Conservation (phyloP, 1,139 yeast genomes). For the Sugiyamaella grinbergsii region DNA sequence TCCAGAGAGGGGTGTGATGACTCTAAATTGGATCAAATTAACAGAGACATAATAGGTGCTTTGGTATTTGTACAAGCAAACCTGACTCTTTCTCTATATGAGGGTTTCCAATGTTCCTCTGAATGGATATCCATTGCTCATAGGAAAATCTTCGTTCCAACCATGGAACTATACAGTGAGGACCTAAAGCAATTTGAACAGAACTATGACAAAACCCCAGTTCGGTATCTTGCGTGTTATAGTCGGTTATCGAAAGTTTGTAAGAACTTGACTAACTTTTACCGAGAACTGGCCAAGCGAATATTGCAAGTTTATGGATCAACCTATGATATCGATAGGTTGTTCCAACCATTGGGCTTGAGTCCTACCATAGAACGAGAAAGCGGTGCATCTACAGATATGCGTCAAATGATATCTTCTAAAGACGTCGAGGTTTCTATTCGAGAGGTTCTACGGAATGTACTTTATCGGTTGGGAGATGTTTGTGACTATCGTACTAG, state of each 20-base stretch:
- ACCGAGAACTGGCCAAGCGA: conserved; percentile 20
- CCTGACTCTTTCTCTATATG: conserved; percentile 24
- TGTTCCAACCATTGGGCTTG: conserved; percentile 8
- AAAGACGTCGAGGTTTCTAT: neutral
- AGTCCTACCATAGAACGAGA: neutral
- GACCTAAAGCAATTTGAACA: conserved; percentile 14
- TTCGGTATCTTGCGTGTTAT: conserved; percentile 17
- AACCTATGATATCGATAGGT: conserved; percentile 1
- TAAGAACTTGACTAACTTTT: conserved; percentile 27
- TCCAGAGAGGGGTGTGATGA: neutral
- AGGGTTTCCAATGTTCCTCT: conserved; percentile 19
- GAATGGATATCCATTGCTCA: conserved; percentile 25
- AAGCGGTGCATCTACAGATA: neutral
- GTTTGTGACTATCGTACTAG: conserved; percentile 30
- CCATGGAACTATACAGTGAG: conserved; percentile 23
- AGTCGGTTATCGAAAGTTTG: conserved; percentile 28
- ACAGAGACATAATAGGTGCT: conserved; percentile 25
- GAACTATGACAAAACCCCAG: conserved; percentile 15
- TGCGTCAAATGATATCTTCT: neutral
- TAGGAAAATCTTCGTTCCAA: conserved; percentile 22
- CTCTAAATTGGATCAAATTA: conserved; percentile 14
- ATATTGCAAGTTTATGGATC: conserved; percentile 1
- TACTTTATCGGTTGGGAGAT: conserved; percentile 32
- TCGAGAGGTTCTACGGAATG: neutral
- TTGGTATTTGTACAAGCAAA: conserved; percentile 24